phyloP scores from a whole-genome alignment of 768 basidiomycete genomes.

The Suillus occidentalis region DNA sequence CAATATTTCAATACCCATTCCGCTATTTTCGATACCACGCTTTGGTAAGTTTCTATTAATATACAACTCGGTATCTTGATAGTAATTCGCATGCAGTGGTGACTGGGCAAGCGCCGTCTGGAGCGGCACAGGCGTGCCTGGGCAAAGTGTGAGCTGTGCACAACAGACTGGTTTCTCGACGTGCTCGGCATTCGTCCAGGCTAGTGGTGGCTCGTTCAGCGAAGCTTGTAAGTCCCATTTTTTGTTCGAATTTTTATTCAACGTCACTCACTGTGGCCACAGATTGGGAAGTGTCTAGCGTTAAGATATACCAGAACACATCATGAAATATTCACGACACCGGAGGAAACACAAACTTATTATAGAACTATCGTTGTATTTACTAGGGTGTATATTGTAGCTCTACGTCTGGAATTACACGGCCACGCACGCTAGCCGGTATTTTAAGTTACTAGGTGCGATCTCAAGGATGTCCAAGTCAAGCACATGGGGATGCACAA shows the following conservation, averaged over 20 bases:
- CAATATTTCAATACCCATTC: conserved; percentile 76
- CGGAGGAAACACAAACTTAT: background rate
- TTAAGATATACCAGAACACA: conserved; percentile 66
- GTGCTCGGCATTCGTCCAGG: conserved; percentile 75
- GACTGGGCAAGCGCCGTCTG: conserved; percentile 91
- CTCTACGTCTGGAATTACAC: background rate
- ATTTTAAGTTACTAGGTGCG: background rate
- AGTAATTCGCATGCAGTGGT: conserved; percentile 48
- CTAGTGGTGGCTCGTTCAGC: conserved; percentile 65
- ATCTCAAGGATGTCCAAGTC: background rate
- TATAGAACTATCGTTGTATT: background rate
- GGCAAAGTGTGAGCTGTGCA: conserved; percentile 86
- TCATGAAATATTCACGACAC: conserved; percentile 9
- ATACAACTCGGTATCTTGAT: background rate
- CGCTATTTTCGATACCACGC: conserved; percentile 82
- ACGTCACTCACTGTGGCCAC: conserved; percentile 9
- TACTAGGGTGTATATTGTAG: background rate
- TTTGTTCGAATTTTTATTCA: conserved; percentile 6
- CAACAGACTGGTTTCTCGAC: conserved; percentile 78
- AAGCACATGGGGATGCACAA: background rate
- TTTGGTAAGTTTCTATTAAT: conserved; percentile 52
- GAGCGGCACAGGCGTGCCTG: conserved; percentile 69
- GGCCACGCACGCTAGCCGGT: background rate
- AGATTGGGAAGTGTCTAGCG: conserved; percentile 84
- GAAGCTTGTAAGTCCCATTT: conserved; percentile 71